These are phyloP conservation scores for Austroboletus eburneus DNA, from an alignment of 768 basidiomycete genomes.

Conservation along the genomic window DNA sequence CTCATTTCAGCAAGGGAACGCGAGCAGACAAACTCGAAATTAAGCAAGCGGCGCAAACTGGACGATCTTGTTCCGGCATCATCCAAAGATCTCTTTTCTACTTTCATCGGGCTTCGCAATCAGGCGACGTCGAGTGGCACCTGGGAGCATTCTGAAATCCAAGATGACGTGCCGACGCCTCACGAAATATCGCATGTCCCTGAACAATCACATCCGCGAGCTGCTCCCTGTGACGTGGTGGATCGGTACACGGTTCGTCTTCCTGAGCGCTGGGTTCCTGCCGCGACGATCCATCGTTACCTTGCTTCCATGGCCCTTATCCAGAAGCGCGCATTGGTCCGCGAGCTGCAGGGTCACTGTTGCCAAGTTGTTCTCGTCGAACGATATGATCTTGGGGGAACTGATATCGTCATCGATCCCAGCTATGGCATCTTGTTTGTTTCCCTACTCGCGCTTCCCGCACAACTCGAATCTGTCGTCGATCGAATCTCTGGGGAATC, in stretches of 20 bases:
- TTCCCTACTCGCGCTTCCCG: slow-evolving; percentile 44
- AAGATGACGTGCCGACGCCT: slow-evolving; percentile 8
- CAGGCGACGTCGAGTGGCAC: slow-evolving; percentile 6
- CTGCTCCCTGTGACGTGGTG: slow-evolving; percentile 39
- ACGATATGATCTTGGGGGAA: slow-evolving; percentile 53
- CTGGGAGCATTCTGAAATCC: slow-evolving; percentile 10
- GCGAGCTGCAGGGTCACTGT: slow-evolving; percentile 40
- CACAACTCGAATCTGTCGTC: slow-evolving; percentile 42
- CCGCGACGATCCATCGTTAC: slow-evolving; percentile 52
- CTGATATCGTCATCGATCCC: slow-evolving; percentile 65
- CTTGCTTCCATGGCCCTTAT: slow-evolving; percentile 65
- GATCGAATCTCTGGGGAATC: slow-evolving; percentile 48
- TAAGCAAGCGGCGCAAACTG: slow-evolving; percentile 24
- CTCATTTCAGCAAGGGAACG: neutral
- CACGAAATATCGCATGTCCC: slow-evolving; percentile 4
- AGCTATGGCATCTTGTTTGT: slow-evolving; percentile 54
- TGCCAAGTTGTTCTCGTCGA: slow-evolving; percentile 60
- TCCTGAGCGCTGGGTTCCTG: slow-evolving; percentile 30
- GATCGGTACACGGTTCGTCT: slow-evolving; percentile 43
- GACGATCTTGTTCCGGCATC: slow-evolving; percentile 21
- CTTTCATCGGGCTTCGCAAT: slow-evolving; percentile 26
- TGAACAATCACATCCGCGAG: slow-evolving; percentile 19
- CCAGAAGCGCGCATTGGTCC: slow-evolving; percentile 62
- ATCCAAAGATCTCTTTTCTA: slow-evolving; percentile 23
- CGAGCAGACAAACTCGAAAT: slow-evolving; percentile 2